A percentile compares a stretch with the other conserved stretches of the same genome.
Evolutionary conservation across 768 basidiomycete genomes (phyloP).

Genomic region (Suillus luteus): DNA sequence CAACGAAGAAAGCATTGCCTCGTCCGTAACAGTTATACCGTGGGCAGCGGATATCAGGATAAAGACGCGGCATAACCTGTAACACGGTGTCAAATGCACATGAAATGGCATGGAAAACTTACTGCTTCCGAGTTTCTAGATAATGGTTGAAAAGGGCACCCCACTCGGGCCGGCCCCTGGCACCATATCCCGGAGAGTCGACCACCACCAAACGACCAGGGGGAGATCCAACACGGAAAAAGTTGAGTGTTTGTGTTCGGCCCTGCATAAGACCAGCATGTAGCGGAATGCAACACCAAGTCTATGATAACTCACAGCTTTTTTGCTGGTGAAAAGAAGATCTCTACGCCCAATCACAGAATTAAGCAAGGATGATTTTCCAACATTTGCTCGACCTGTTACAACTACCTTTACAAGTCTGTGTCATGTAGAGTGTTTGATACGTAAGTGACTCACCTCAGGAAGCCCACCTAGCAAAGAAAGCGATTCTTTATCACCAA

Average conservation of each 20-base stretch:
- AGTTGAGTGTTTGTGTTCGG: slow-evolving; percentile 70
- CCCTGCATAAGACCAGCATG: slow-evolving; percentile 45
- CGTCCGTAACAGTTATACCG: slow-evolving; percentile 56
- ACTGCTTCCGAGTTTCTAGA: slow-evolving; percentile 61
- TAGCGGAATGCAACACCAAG: not conserved
- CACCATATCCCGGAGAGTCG: slow-evolving; percentile 82
- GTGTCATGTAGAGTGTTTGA: not conserved
- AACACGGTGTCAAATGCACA: not conserved
- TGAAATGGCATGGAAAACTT: slow-evolving; percentile 26
- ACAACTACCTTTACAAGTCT: not conserved
- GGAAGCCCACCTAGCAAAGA: slow-evolving; percentile 24
- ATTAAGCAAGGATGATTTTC: slow-evolving; percentile 76
- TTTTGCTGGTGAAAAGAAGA: slow-evolving; percentile 66
- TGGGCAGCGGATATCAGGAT: slow-evolving; percentile 72
- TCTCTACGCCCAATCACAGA: slow-evolving; percentile 59
- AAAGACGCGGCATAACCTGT: slow-evolving; percentile 69
- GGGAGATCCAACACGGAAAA: slow-evolving; percentile 63
- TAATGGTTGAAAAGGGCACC: slow-evolving; percentile 70
- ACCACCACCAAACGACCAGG: slow-evolving; percentile 64
- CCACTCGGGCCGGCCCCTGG: slow-evolving; percentile 75
- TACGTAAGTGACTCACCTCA: slow-evolving; percentile 26
- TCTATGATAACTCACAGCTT: slow-evolving; percentile 51
- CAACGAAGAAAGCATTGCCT: slow-evolving; percentile 61
- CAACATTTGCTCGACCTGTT: slow-evolving; percentile 74
- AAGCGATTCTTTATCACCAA: slow-evolving; percentile 21